A percentile compares a stretch with the other conserved stretches of the same genome.
Evolutionary conservation across 2,329 filamentous ascomycete genomes (phyloP).

Genomic region (Calonectria honghensis): DNA sequence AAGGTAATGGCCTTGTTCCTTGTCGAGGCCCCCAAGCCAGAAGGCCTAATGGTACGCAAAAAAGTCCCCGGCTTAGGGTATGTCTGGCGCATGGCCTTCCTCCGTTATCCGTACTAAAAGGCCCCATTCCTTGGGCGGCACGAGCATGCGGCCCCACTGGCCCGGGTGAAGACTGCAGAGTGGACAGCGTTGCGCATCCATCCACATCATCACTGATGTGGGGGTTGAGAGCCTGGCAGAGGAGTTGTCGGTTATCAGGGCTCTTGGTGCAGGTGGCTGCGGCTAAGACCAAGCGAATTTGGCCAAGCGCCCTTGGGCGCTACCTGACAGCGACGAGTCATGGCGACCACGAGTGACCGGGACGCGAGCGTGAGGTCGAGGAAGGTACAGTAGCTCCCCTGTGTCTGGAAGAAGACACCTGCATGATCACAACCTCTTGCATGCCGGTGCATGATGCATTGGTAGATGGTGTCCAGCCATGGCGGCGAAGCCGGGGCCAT

Average conservation of each 20-base stretch:
- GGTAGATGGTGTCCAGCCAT: constrained; percentile 50
- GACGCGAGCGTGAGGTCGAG: constrained; percentile 2
- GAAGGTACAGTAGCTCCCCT: constrained; percentile 38
- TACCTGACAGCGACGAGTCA: constrained; percentile 39
- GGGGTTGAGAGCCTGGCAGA: constrained; percentile 40
- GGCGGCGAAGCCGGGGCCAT: constrained; percentile 50
- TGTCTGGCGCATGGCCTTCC: constrained; percentile 41
- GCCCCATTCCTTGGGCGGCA: constrained; percentile 47
- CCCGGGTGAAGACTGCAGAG: constrained; percentile 33
- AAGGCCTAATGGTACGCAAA: constrained; percentile 44
- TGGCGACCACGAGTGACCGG: constrained; percentile 24
- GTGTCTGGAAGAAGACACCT: constrained; percentile 51
- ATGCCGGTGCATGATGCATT: constrained; percentile 49
- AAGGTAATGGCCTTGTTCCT: constrained; percentile 44
- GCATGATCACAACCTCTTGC: constrained; percentile 55
- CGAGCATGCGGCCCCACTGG: constrained; percentile 42
- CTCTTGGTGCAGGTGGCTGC: constrained; percentile 33
- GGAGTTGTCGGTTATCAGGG: constrained; percentile 20
- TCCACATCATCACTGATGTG: constrained; percentile 38
- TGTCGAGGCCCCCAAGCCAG: constrained; percentile 39
- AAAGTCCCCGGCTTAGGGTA: constrained; percentile 40
- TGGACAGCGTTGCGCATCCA: constrained; percentile 32
- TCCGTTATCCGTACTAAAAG: constrained; percentile 41
- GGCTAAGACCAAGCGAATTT: constrained; percentile 34
- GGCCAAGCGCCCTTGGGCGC: constrained; percentile 22